Conservation (phyloP, 352 stramenopile genomes). For the Globisporangium irregulare region DNA sequence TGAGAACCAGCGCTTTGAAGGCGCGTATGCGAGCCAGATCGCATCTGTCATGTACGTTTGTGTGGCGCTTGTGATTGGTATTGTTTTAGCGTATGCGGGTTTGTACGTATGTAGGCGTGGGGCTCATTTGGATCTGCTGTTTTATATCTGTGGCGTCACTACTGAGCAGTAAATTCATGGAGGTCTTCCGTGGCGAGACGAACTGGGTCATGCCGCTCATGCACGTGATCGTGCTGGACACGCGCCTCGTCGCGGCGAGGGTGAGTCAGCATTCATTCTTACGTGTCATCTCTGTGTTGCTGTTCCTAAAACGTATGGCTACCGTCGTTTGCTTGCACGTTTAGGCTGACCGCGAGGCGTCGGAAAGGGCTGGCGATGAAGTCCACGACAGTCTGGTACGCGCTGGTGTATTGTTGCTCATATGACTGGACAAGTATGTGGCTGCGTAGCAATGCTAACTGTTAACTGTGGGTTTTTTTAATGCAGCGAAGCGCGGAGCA, state of each 20-base stretch:
- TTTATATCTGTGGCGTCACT: background rate
- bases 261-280: slow-evolving; percentile 25
- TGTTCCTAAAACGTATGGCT: background rate
- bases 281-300: background rate
- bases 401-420: background rate
- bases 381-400: slow-evolving; percentile 67
- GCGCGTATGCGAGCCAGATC: slow-evolving; percentile 71
- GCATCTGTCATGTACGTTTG: slow-evolving; percentile 54
- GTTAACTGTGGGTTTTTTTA: background rate
- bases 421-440: background rate
- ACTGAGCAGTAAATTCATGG: slow-evolving; percentile 76
- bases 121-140: background rate
- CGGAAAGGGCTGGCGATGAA: slow-evolving; percentile 61
- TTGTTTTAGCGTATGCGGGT: background rate
- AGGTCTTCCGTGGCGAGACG: slow-evolving; percentile 78
- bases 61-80: background rate
- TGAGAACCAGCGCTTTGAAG: slow-evolving; percentile 33
- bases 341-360: slow-evolving; percentile 67
- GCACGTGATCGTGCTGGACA: slow-evolving; percentile 79
- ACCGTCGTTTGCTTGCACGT: background rate
- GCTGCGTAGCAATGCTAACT: background rate
- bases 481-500: slow-evolving; percentile 68
- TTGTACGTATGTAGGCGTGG: background rate
- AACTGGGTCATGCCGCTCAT: slow-evolving; percentile 86
- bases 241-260: slow-evolving; percentile 59